Evolutionary conservation across 306 rosid species (phyloP).

Genomic region (Abrus precatorius): DNA sequence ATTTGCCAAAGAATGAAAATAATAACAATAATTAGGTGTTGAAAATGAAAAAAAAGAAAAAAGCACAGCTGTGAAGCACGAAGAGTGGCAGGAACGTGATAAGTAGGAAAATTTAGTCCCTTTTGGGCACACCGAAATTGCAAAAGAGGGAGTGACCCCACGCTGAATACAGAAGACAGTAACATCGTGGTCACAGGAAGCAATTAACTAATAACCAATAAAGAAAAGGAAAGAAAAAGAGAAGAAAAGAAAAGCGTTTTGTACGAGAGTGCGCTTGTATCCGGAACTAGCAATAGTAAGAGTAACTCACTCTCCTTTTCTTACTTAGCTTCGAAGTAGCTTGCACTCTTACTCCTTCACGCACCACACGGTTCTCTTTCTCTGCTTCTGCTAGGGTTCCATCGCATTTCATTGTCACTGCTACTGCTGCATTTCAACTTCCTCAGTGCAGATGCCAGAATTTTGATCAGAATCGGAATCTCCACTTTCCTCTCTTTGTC

Average conservation of each 20-base stretch:
- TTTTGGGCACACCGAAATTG: conserved; percentile 29
- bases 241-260: conserved; percentile 7
- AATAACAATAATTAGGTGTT: too few species aligned
- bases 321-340: conserved; percentile 58
- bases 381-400: conserved; percentile 59
- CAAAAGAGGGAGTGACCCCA: neutral
- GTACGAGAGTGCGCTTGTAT: neutral
- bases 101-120: neutral
- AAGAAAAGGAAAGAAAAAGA: neutral
- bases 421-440: conserved; percentile 4
- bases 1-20: too few species aligned
- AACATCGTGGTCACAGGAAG: neutral
- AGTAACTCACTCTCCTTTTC: neutral
- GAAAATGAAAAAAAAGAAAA: neutral
- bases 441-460: conserved; percentile 7
- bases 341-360: conserved; percentile 19
- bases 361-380: neutral
- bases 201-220: too few species aligned
- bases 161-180: neutral
- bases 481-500: neutral
- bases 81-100: conserved; percentile 33
- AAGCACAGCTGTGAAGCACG: conserved; percentile 18
- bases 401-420: neutral
- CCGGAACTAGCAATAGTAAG: neutral
- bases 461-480: conserved; percentile 15